Evolutionary conservation across 2,329 filamentous ascomycete genomes (phyloP).

Genomic region (Verticillium dahliae): DNA sequence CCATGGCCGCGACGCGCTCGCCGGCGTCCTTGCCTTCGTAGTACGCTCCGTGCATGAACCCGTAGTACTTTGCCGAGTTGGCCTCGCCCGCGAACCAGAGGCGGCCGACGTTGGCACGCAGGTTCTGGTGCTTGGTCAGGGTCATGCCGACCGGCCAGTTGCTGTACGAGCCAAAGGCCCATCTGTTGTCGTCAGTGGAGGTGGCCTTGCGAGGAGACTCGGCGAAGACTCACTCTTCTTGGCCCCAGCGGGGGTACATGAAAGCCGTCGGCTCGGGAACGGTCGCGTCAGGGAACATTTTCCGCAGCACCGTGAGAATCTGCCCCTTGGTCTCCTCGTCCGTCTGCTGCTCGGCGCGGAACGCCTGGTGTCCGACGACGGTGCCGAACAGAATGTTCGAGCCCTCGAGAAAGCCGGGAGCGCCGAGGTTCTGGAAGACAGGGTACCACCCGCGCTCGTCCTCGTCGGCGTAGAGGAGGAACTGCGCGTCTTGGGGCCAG

Average conservation of each 20-base stretch:
- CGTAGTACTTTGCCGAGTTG: constrained; percentile 56
- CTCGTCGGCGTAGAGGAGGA: constrained; percentile 37
- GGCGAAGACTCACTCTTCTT: constrained; percentile 15
- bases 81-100: constrained; percentile 62
- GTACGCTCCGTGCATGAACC: constrained; percentile 58
- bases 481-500: constrained; percentile 44
- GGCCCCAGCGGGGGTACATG: constrained; percentile 53
- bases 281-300: constrained; percentile 52
- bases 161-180: constrained; percentile 55
- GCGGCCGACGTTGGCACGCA: constrained; percentile 55
- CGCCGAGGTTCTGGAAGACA: constrained; percentile 57
- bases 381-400: constrained; percentile 63
- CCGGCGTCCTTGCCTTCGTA: constrained; percentile 48
- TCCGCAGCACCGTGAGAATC: constrained; percentile 47
- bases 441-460: constrained; percentile 39
- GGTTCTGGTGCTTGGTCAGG: constrained; percentile 60
- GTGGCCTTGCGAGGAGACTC: not conserved
- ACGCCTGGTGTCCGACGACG: constrained; percentile 48
- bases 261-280: constrained; percentile 56
- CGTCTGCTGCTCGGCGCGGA: constrained; percentile 51
- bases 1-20: constrained; percentile 30
- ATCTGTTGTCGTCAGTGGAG: constrained; percentile 12
- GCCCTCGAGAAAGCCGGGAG: constrained; percentile 49
- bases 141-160: constrained; percentile 62
- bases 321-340: constrained; percentile 52